Evolutionary conservation across 176 grass and related monocot species (phyloP).

Genomic region (Zea luxurians): DNA sequence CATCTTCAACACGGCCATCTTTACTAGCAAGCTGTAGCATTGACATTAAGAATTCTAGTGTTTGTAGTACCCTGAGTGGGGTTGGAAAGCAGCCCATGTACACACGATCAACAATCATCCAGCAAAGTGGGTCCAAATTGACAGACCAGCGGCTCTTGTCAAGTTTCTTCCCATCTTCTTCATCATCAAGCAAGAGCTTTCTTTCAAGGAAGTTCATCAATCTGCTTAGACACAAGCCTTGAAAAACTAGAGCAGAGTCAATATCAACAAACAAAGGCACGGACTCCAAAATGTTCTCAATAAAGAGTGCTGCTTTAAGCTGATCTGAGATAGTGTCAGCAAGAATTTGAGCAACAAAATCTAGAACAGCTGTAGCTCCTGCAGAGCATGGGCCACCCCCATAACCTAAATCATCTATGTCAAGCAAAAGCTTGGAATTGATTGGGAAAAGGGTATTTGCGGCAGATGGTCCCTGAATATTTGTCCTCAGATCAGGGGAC

Average conservation of each 20-base stretch:
- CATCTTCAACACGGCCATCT: slow-evolving; percentile 94
- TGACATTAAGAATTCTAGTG: slow-evolving; percentile 88
- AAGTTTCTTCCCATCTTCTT: slow-evolving; percentile 90
- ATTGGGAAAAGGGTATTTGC: slow-evolving; percentile 71
- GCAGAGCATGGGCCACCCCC: slow-evolving; percentile 95
- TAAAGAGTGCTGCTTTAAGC: slow-evolving; percentile 77
- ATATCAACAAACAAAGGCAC: slow-evolving; percentile 89
- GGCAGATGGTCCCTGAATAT: slow-evolving; percentile 58
- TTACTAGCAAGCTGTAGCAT: slow-evolving; percentile 98
- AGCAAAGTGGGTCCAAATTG: slow-evolving; percentile 96
- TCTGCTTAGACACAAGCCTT: slow-evolving; percentile 96
- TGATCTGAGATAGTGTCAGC: slow-evolving; percentile 91
- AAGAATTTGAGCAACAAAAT: slow-evolving; percentile 97
- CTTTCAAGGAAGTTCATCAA: slow-evolving; percentile 99
- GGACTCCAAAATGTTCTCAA: slow-evolving; percentile 83
- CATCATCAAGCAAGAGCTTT: slow-evolving; percentile 87
- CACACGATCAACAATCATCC: slow-evolving; percentile 90
- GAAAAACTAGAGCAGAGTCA: slow-evolving; percentile 84
- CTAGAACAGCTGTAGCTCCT: slow-evolving; percentile 89
- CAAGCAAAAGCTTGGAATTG: slow-evolving; percentile 77
- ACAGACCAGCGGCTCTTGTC: slow-evolving; percentile 90
- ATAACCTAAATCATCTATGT: slow-evolving; percentile 95
- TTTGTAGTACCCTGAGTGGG: slow-evolving; percentile 80
- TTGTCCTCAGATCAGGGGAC: slow-evolving; percentile 63
- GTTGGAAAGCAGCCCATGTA: slow-evolving; percentile 96